Evolutionary conservation across 148 eudicot genomes (phyloP), one percentile per base, ranked within the genome.

Genomic region (Silene latifolia): DNA sequence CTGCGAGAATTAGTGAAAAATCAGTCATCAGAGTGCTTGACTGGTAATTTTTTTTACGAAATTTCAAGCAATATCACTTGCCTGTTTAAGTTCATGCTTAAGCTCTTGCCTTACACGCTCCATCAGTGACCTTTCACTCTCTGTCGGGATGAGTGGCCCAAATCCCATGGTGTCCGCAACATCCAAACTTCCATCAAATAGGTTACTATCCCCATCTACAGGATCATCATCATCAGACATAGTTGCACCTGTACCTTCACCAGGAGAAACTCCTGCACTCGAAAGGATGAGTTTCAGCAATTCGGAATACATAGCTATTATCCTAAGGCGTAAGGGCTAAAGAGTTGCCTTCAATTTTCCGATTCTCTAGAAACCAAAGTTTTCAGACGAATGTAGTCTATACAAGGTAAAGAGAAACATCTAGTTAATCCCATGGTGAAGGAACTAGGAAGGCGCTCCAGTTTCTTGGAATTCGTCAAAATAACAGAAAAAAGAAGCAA

Each of bases 181-280:
- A 73, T 92, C 97, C 42, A 89, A 74, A 72, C 86, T 79, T 78
- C 93, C 97, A 71, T 90, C 94, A 76, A 88, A 88, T 76, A 92
- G 60, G 84, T 88, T 88, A 56, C 83, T 73, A 23, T 88, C 97
- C 70, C 91, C 87, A 47, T 89, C 92, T 60, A 81, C 86, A 5
- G 87, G 92, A 54, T 89, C 97, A 60, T 93, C 95, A 3, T 93
- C 97, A 74, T 93, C 98, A 7, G 98, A 93, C 98, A 93, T 93
- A 35, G 97, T 91, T 27, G 98, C 97, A 23, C 97, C 98, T 27
- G 97, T 89, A 47, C 98, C 97, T 83, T 91, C 97, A 20, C 90
- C 94, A 44, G 95, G 94, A 46, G 95, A 82, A 20, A 88, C 93
- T 59, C 98, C 98, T 91, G 87, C 72, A 72, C 24, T 60, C 67